Conservation (phyloP, 179 eudicot species). For the Beta corolliflora region DNA sequence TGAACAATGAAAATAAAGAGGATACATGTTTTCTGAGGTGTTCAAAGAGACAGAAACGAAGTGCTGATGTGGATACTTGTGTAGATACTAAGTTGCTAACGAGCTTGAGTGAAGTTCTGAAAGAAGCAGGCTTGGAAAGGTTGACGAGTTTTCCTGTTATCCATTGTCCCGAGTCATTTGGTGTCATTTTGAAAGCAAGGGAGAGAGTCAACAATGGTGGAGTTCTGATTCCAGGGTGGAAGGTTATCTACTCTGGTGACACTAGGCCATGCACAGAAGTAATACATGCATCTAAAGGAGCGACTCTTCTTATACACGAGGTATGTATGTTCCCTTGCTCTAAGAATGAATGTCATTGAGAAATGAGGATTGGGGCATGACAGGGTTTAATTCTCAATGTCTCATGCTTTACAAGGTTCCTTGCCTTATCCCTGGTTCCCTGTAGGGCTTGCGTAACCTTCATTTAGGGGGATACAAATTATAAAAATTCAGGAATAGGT, state of each 20-base stretch:
- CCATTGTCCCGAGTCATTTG: conserved; percentile 81
- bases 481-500: too few species aligned
- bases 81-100: conserved; percentile 36
- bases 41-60: conserved; percentile 44
- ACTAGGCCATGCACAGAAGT: conserved; percentile 71
- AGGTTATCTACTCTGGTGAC: conserved; percentile 87
- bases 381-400: not conserved
- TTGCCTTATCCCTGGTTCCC: not conserved
- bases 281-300: conserved; percentile 62
- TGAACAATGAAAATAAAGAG: conserved; percentile 22
- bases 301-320: conserved; percentile 90
- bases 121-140: conserved; percentile 63
- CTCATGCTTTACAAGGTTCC: not conserved
- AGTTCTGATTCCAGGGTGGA: conserved; percentile 70
- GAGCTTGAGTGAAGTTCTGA: conserved; percentile 45
- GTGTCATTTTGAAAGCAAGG: conserved; percentile 60
- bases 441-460: not conserved
- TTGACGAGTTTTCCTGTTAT: conserved; percentile 74
- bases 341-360: too few species aligned
- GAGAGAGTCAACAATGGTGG: conserved; percentile 52
- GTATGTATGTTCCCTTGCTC: conserved; percentile 38
- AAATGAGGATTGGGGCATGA: not conserved
- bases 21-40: conserved; percentile 49
- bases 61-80: conserved; percentile 33
- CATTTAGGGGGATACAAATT: not conserved